Conservation (phyloP, 129 eudicot genomes). For the Glebionis coronaria region DNA sequence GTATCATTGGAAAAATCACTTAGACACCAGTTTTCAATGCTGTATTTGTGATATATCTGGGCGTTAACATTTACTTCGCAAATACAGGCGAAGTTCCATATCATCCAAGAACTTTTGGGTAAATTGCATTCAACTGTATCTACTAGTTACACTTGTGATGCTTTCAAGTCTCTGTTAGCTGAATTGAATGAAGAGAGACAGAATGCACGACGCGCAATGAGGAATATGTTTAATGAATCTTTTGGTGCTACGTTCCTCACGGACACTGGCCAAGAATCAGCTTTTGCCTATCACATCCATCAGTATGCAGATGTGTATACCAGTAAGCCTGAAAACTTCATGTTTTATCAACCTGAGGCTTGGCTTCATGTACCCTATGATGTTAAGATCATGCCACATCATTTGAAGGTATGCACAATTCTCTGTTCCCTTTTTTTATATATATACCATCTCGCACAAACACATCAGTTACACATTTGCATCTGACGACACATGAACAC, state of each 20-base stretch:
- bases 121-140: constrained; percentile 71
- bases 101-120: constrained; percentile 95
- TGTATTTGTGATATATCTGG: background rate
- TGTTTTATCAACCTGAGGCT: constrained; percentile 88
- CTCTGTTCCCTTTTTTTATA: background rate
- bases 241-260: constrained; percentile 97
- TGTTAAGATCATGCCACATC: constrained; percentile 99
- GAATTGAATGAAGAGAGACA: constrained; percentile 90
- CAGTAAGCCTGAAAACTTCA: constrained; percentile 92
- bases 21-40: background rate
- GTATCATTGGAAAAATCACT: constrained; percentile 30
- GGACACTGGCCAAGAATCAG: constrained; percentile 94
- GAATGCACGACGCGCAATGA: constrained; percentile 73
- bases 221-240: constrained; percentile 79
- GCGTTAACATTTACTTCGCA: no score
- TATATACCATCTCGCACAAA: no score
- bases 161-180: constrained; percentile 55
- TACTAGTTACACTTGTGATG: constrained; percentile 40
- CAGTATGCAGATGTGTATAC: constrained; percentile 96
- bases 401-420: constrained; percentile 59
- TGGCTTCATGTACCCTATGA: constrained; percentile 97
- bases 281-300: constrained; percentile 92
- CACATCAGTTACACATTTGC: background rate
- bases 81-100: constrained; percentile 87
- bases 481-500: background rate